phyloP scores from a whole-genome alignment of 257 asterid genomes.

The Leonotis leonurus region DNA sequence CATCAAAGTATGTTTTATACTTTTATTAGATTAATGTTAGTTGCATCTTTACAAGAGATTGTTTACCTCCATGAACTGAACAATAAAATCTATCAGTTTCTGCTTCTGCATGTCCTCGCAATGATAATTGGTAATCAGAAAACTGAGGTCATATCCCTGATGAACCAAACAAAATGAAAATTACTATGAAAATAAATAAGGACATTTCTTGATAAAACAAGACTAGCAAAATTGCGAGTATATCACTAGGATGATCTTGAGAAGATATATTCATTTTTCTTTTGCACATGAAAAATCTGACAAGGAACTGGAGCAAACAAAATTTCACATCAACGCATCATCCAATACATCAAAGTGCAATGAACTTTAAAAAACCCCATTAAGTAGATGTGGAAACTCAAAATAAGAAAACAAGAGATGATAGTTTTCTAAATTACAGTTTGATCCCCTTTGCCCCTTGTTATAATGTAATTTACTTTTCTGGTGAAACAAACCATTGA shows the following conservation, averaged over 20 bases:
- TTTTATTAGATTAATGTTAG: background rate
- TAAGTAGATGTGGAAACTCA: background rate
- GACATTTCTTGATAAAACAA: background rate
- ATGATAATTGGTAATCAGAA: conserved; percentile 87
- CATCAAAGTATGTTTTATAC: background rate
- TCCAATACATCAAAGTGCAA: background rate
- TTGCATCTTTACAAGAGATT: conserved; percentile 1
- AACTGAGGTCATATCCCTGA: conserved; percentile 99
- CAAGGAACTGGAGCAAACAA: background rate
- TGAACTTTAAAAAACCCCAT: background rate
- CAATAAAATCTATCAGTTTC: conserved; percentile 89
- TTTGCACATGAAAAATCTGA: background rate
- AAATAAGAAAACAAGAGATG: background rate
- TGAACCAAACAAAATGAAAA: conserved; percentile 20
- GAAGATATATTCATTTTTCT: background rate
- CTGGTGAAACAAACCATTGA: background rate
- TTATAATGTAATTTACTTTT: conserved; percentile 7
- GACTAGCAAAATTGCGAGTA: conserved; percentile 1
- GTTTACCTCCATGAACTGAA: conserved; percentile 97
- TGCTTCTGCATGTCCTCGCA: conserved; percentile 99
- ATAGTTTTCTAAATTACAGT: background rate
- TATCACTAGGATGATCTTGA: background rate
- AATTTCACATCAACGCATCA: background rate
- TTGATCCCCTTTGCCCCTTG: no score
- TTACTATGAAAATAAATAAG: background rate